Evolutionary conservation across 1,139 yeast genomes (phyloP).

Genomic region (Saccharomycopsis phalli): DNA sequence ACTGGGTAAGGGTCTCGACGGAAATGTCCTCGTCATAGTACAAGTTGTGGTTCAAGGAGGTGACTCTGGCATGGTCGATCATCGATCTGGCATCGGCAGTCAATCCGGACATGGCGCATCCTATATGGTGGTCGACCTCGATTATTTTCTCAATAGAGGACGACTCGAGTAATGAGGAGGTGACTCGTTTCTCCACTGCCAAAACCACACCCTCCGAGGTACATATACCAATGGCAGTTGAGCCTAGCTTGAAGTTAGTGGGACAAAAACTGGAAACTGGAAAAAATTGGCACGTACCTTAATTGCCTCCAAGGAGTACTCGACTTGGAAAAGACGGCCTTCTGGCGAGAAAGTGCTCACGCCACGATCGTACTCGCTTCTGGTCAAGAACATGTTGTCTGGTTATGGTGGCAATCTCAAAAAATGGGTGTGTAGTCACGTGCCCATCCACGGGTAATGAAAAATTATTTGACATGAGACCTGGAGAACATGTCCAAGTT

Average conservation of each 20-base stretch:
- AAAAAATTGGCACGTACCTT: conserved; percentile 37
- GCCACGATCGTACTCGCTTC: conserved; percentile 99
- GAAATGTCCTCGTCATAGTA: conserved; percentile 89
- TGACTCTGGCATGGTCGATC: conserved; percentile 97
- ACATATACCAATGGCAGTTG: conserved; percentile 95
- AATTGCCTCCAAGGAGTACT: conserved; percentile 95
- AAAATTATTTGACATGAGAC: neutral
- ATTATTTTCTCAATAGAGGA: conserved; percentile 93
- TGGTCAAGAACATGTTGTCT: conserved; percentile 74
- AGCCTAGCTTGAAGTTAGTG: conserved; percentile 45
- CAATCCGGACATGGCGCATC: conserved; percentile 98
- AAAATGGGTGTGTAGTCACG: neutral
- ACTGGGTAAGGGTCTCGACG: conserved; percentile 90
- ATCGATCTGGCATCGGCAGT: conserved; percentile 98
- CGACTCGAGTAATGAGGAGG: conserved; percentile 83
- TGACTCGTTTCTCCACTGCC: conserved; percentile 96
- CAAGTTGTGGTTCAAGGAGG: conserved; percentile 80
- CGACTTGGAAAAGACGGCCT: conserved; percentile 97
- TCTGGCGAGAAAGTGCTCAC: conserved; percentile 98
- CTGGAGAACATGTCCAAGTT: conserved; percentile 31
- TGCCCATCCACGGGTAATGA: neutral
- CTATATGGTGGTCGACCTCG: conserved; percentile 89
- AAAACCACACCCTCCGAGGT: conserved; percentile 95
- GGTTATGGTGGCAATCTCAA: neutral
- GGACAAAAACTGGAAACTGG: neutral